phyloP scores from a whole-genome alignment of 2,329 filamentous ascomycete species.

The Calonectria pteridis region DNA sequence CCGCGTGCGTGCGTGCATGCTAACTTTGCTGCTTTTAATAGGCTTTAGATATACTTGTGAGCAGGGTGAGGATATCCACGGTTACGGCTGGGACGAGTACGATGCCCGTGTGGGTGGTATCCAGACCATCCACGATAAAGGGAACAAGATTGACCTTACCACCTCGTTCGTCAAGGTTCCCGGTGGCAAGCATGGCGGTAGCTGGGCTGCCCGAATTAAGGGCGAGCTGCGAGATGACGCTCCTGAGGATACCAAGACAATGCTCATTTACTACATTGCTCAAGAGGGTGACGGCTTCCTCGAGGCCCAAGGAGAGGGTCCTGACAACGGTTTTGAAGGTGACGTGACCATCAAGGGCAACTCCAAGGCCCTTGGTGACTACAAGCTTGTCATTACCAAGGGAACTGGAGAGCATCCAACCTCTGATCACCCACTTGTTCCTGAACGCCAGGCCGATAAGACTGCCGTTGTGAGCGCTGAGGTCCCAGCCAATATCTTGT shows the following conservation, averaged over 20 bases:
- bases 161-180: slow-evolving; percentile 95
- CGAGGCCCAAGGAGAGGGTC: slow-evolving; percentile 66
- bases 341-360: slow-evolving; percentile 79
- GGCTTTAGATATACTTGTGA: slow-evolving; percentile 95
- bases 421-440: slow-evolving; percentile 75
- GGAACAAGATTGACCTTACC: slow-evolving; percentile 89
- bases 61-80: slow-evolving; percentile 92
- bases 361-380: slow-evolving; percentile 80
- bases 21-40: slow-evolving; percentile 50
- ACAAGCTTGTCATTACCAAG: slow-evolving; percentile 81
- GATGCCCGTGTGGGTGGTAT: slow-evolving; percentile 89
- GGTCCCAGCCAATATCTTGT: slow-evolving; percentile 76
- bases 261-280: slow-evolving; percentile 84
- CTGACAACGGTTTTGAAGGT: slow-evolving; percentile 63
- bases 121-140: slow-evolving; percentile 91
- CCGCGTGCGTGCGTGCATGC: neutral
- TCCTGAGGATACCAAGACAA: slow-evolving; percentile 76
- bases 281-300: slow-evolving; percentile 81
- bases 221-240: slow-evolving; percentile 81
- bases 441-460: slow-evolving; percentile 78
- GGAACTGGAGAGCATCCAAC: slow-evolving; percentile 73
- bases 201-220: slow-evolving; percentile 91
- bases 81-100: slow-evolving; percentile 98
- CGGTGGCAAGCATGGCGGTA: slow-evolving; percentile 86
- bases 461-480: slow-evolving; percentile 81